Percentiles rank a stretch among this genome's conserved stretches.
These are phyloP conservation scores for Musa balbisiana DNA, from an alignment of 202 grass and related monocot species.

Conservation along the genomic window DNA sequence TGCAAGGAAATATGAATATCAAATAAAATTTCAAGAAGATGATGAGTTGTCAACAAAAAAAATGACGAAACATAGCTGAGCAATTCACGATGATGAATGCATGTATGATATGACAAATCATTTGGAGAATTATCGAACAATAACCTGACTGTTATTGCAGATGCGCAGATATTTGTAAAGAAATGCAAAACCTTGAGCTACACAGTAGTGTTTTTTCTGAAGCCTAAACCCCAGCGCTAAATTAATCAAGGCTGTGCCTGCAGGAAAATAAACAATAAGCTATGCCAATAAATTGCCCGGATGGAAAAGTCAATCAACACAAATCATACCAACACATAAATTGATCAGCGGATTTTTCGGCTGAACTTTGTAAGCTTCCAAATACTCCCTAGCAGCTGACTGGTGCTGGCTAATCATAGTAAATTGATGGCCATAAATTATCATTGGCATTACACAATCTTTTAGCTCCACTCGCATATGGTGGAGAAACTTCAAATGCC, in stretches of 20 bases:
- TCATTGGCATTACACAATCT: constrained; percentile 61
- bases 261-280: constrained; percentile 28
- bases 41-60: not conserved
- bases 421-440: constrained; percentile 81
- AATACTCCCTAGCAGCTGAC: constrained; percentile 71
- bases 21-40: not conserved
- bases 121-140: not conserved
- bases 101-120: not conserved
- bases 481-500: constrained; percentile 66
- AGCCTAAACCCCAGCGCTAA: constrained; percentile 87
- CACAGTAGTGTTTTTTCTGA: constrained; percentile 85
- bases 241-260: constrained; percentile 77
- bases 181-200: constrained; percentile 83
- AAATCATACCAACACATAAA: constrained; percentile 65
- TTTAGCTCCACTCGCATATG: constrained; percentile 41
- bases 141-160: constrained; percentile 64
- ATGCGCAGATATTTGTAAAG: constrained; percentile 60
- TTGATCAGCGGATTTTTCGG: constrained; percentile 79
- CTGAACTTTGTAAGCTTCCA: constrained; percentile 84
- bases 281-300: not conserved
- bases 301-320: not conserved
- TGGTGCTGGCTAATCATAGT: constrained; percentile 80
- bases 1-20: not conserved
- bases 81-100: not conserved
- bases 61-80: not conserved